Base-by-base conservation (phyloP, 2,329 filamentous ascomycete genomes). In the Xylariaceae sp. region DNA sequence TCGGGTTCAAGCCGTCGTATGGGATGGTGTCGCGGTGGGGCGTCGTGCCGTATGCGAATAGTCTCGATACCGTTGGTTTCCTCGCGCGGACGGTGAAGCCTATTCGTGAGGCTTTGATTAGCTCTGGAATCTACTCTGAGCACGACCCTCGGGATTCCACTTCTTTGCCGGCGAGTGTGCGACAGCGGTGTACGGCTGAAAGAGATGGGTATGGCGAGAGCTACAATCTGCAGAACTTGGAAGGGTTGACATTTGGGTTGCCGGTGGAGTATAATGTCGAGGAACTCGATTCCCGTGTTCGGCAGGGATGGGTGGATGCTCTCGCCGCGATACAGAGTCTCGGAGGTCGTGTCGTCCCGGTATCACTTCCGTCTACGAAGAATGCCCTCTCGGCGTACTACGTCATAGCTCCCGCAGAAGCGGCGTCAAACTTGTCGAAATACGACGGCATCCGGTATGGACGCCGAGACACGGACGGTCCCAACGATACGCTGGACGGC, bases 391-490 rank as follows among this genome's bases (percentile, higher is more conserved):
- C 90, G 17, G 87, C 93, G 25, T 98, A 98, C 71, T 98, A 98
- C 66, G 80, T 98, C 45, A 82, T 98, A 45, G 94, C 93, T 1
- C 89, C 93, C 0, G 92, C 93, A 14, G 93, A 98, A 68, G 93
- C 93, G 3, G 89, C 89, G 1, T 97, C 92, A 14, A 98, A 98
- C 59, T 79, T 98, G 2, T 88, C 93, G 46, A 96, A 95, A 64
- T 98, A 96, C 65, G 94, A 98, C 59, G 93, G 93, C 17, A 82
- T 97, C n/a, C 85, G 93, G 10, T 98, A 95, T 66, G 93, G 93
- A 1, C 74, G 73, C 17, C 76, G 82, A 22, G 69, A 69, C 5
- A 60, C 65, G 2, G 64, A 68, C n/a, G 55, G 52, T 4, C 47
- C 49, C 3, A 75, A 73, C 37, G 74, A 83, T 48, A 80, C 76